Evolutionary conservation across 108 stramenopile species (phyloP).

Genomic region (Fragilariopsis cylindrus): DNA sequence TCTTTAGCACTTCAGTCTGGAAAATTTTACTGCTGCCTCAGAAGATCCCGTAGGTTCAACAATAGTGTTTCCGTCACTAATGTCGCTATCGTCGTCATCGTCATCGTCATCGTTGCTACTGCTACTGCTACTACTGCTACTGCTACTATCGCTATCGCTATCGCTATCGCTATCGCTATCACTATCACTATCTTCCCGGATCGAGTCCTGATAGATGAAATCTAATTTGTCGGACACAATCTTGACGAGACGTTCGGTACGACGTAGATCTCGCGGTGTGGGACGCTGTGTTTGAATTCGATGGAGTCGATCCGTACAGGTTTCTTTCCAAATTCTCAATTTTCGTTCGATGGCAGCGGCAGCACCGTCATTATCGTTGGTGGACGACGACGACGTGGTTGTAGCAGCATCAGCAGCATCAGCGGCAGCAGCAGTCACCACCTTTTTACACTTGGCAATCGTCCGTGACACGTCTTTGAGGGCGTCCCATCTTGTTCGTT

Average conservation of each 20-base stretch:
- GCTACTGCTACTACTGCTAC: background rate
- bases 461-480: constrained; percentile 16
- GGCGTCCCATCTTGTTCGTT: constrained; percentile 16
- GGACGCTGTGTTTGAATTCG: background rate
- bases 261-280: background rate
- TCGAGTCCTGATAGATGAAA: background rate
- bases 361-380: too few species aligned
- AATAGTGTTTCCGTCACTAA: constrained; percentile 86
- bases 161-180: background rate
- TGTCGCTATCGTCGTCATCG: background rate
- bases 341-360: background rate
- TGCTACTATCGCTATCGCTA: background rate
- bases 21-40: constrained; percentile 60
- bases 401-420: background rate
- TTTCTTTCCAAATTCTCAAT: constrained; percentile 2
- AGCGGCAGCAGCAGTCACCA: too few species aligned
- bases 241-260: background rate
- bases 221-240: constrained; percentile 4
- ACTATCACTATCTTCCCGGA: background rate
- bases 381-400: background rate
- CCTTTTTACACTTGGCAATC: constrained; percentile 8
- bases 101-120: background rate
- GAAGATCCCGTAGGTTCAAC: constrained; percentile 64
- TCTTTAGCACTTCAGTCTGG: constrained; percentile 1
- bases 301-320: constrained; percentile 4